Evolutionary conservation across 202 grass and related monocot genomes (phyloP), one percentile per base, ranked within the genome.

Genomic region (Digitaria exilis): DNA sequence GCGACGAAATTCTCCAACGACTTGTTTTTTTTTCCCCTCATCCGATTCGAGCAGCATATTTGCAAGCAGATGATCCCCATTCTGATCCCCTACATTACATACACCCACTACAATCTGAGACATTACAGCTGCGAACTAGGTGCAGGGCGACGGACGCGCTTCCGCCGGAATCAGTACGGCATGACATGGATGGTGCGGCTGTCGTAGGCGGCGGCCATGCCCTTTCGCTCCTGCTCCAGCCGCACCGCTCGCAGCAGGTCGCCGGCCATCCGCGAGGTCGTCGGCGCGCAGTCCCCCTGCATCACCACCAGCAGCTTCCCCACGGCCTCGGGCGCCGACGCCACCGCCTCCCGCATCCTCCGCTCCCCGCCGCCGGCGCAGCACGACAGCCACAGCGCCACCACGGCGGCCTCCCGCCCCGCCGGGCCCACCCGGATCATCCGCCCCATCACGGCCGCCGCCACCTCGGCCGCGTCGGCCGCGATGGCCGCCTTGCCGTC

Each of bases 161-260:
- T 14, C 25, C 19, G 19, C 63, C 29, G 80, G 18, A 18, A 5
- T 65, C 80, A 97, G 80, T 89, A 97, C 11, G 95, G 95, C 95
- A 91, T 93, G 77, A 93, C 86, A 89, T 97, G 88, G 82, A 91
- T 94, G 21, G 95, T 97, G 66, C 93, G 91, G 88, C 85, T 94
- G 77, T 97, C 90, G 83, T 92, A 92, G 57, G 86, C 86, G 28
- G 80, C 41, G 21, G 80, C 75, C 52, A 88, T n/a, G 22, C 88
- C 86, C 59, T 82, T 87, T 26, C 75, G 69, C 28, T 91, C 92
- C 75, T 84, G 87, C 77, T 93, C 92, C 88, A 83, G 57, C 59
- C 75, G 80, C 22, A 92, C 88, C 15, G 91, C 85, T 15, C 86
- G 67, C 11, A 97, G 88, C 65, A 97, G 88, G 73, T 97, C 95